These are phyloP conservation scores for Hypoxylon sp. DNA, from an alignment of 2,329 filamentous ascomycete species.

Conservation along the genomic window DNA sequence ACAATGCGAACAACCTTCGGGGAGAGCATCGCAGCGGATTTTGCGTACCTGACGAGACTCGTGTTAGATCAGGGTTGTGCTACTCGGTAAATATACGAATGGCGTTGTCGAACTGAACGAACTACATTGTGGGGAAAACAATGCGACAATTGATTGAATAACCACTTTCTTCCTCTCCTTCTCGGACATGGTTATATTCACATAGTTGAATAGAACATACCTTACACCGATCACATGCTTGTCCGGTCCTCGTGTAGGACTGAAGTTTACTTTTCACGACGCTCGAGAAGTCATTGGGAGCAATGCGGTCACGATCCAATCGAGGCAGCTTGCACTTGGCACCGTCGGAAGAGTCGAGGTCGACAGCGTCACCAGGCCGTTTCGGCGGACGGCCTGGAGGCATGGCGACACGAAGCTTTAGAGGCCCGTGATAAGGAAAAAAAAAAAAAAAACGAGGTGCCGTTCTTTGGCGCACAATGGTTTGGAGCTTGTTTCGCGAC, in stretches of 20 bases:
- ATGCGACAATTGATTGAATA: conserved; percentile 24
- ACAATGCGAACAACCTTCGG: conserved; percentile 87
- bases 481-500: conserved; percentile 43
- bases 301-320: conserved; percentile 61
- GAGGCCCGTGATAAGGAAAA: conserved; percentile 15
- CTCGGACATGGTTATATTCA: conserved; percentile 5
- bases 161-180: neutral
- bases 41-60: conserved; percentile 74
- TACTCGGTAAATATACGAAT: conserved; percentile 18
- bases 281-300: conserved; percentile 66
- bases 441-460: conserved; percentile 8
- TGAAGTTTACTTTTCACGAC: conserved; percentile 70
- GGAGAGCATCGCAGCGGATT: conserved; percentile 86
- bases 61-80: conserved; percentile 42
- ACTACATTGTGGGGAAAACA: conserved; percentile 7
- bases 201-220: conserved; percentile 60
- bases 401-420: conserved; percentile 53
- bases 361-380: conserved; percentile 60
- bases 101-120: conserved; percentile 10
- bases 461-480: conserved; percentile 44
- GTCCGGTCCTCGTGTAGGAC: conserved; percentile 77
- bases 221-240: conserved; percentile 92
- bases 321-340: conserved; percentile 65
- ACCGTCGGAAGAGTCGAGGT: conserved; percentile 56
- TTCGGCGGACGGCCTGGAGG: conserved; percentile 61